A percentile compares a stretch with the other conserved stretches of the same genome.
Conservation (phyloP, 2,329 filamentous ascomycete species). For the Neofusicoccum laricinum region DNA sequence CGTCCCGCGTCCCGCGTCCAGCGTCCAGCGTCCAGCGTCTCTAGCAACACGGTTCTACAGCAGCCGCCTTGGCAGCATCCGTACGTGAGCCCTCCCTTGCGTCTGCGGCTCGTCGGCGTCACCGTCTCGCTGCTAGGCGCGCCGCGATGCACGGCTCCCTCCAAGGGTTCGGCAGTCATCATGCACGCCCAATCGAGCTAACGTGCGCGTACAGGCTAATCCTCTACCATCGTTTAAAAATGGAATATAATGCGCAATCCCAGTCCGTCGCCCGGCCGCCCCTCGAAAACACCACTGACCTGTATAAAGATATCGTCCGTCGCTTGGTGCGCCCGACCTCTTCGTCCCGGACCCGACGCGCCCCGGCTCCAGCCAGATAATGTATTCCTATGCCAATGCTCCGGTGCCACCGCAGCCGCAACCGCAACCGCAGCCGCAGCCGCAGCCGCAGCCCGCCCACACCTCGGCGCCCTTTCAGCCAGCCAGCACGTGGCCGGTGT, state of each 20-base stretch:
- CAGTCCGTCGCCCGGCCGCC: conserved; percentile 30
- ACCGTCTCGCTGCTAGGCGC: conserved; percentile 3
- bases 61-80: conserved; percentile 61
- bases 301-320: conserved; percentile 34
- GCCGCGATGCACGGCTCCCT: conserved; percentile 26
- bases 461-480: conserved; percentile 24
- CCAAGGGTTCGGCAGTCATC: conserved; percentile 3
- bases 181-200: conserved; percentile 14
- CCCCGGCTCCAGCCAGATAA: conserved; percentile 29
- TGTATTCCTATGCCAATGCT: conserved; percentile 34
- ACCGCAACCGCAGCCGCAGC: conserved; percentile 22
- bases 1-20: too few relatives aligned
- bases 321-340: conserved; percentile 34
- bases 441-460: conserved; percentile 7
- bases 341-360: conserved; percentile 30
- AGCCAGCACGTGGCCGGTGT: conserved; percentile 19
- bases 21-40: too few relatives aligned
- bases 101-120: conserved; percentile 8
- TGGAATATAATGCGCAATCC: conserved; percentile 43
- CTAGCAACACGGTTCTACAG: too few relatives aligned
- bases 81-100: conserved; percentile 48
- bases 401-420: conserved; percentile 23
- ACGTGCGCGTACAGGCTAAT: conserved; percentile 4
- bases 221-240: conserved; percentile 25
- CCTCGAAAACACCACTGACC: conserved; percentile 1